A percentile compares a stretch with the other conserved stretches of the same genome.
Conservation (phyloP, 768 basidiomycete genomes). For the Auricularia sp. region DNA sequence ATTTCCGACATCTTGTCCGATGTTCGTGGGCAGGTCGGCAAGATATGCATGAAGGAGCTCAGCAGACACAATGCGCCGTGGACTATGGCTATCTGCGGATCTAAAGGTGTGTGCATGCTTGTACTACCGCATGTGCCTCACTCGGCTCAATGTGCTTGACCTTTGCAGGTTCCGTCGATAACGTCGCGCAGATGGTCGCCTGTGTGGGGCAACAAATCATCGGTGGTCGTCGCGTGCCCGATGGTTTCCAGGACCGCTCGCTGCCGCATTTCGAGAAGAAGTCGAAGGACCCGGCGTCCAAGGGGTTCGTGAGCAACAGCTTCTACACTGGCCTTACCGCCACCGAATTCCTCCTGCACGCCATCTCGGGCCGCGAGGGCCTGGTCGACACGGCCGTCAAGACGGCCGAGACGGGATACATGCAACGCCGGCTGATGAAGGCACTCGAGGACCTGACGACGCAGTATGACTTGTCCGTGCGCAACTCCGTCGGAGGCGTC, state of each 20-base stretch:
- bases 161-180: conserved; percentile 85
- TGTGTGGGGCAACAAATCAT: conserved; percentile 99
- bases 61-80: conserved; percentile 93
- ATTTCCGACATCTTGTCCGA: conserved; percentile 90
- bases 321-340: conserved; percentile 89
- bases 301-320: conserved; percentile 96
- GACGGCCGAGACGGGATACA: conserved; percentile 99
- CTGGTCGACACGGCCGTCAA: conserved; percentile 99
- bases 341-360: conserved; percentile 97
- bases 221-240: conserved; percentile 92
- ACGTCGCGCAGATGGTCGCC: conserved; percentile 99
- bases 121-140: not conserved
- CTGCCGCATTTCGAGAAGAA: conserved; percentile 99
- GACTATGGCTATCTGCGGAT: conserved; percentile 99
- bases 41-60: conserved; percentile 97
- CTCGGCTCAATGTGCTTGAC: conserved; percentile 10
- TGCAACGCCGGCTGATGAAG: conserved; percentile 99
- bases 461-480: conserved; percentile 91
- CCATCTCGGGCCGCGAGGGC: conserved; percentile 97
- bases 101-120: conserved; percentile 58
- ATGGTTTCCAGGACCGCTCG: conserved; percentile 98
- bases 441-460: conserved; percentile 94
- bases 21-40: conserved; percentile 91
- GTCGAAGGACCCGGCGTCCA: conserved; percentile 89
- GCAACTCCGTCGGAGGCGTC: conserved; percentile 88